Evolutionary conservation across 164 flowering plant species (phyloP), one percentile per base, ranked within the genome.

Genomic region (Berberis thunbergii): DNA sequence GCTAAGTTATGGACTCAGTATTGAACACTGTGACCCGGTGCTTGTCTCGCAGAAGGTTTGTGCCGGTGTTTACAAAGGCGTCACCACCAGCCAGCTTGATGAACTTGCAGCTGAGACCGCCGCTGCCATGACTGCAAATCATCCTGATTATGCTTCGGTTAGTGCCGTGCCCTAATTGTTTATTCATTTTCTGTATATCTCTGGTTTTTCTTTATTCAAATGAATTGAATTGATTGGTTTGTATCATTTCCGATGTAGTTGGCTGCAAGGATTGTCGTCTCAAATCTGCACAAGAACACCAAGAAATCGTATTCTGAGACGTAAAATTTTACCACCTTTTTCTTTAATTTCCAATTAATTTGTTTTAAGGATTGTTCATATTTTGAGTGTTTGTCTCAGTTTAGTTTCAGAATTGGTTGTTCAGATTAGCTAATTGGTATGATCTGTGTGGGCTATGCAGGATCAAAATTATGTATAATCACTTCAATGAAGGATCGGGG

Each of bases 101-200:
- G 97, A 91, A 67, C 75, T 95, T 69, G 99, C 97, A 1, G 97
- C 97, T 8, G 97, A 95, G 60, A 95, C 99, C 38, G 90, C 97
- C 6, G 97, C 97, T 59, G 97, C 97, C 52, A 76, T 95, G 97
- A 95, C 99, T 2, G 86, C 99, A 0, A 88, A 85, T 56, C 97
- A 95, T 57, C 99, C 97, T 54, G 97, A 95, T 79, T 95, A 95
- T 66, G 99, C 99, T 11, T 95, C 84, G 50, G 97, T 89, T 13
- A 74, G 87, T 50, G 76, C 5, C 4, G 7, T 48, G 2, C 2
- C 10, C 7, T 48, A 48, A 1, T 63, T 41, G 41, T 68, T 67
- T 13, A 54, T 57, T 9, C 43, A 2, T 60, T 12, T 65, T 52
- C 1, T 64, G 61, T 12, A 12, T 45, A 5, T 49, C 45, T n/a